These are phyloP conservation scores for Calocybe cyanea DNA, from an alignment of 768 basidiomycete species.

Conservation along the genomic window DNA sequence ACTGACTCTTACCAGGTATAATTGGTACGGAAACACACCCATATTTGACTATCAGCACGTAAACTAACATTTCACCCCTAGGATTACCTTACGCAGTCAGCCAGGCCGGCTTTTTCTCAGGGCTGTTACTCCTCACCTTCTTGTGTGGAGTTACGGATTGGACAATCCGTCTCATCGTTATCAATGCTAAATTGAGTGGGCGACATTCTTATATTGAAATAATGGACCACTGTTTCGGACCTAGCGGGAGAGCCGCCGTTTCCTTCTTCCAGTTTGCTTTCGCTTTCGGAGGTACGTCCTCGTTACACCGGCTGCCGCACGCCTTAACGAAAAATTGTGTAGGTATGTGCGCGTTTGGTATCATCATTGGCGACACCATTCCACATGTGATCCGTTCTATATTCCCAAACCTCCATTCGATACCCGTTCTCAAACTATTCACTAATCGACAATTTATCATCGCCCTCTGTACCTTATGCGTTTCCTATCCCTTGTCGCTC, in stretches of 20 bases:
- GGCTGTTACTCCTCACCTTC: slow-evolving; percentile 74
- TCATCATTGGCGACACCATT: slow-evolving; percentile 97
- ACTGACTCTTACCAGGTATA: slow-evolving; percentile 18
- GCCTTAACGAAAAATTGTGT: slow-evolving; percentile 5
- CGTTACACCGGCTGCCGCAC: background rate
- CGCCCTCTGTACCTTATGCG: slow-evolving; percentile 75
- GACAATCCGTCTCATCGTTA: slow-evolving; percentile 94
- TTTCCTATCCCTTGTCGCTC: slow-evolving; percentile 93
- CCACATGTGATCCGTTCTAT: slow-evolving; percentile 88
- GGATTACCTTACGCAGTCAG: slow-evolving; percentile 92
- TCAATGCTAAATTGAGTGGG: slow-evolving; percentile 95
- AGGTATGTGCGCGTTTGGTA: slow-evolving; percentile 98
- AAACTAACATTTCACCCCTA: slow-evolving; percentile 24
- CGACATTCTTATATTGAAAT: slow-evolving; percentile 90
- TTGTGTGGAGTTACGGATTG: slow-evolving; percentile 90
- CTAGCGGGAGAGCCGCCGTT: slow-evolving; percentile 87
- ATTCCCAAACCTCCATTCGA: slow-evolving; percentile 65
- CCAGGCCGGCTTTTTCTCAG: slow-evolving; percentile 92
- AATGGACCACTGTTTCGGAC: slow-evolving; percentile 91
- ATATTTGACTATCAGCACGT: slow-evolving; percentile 1
- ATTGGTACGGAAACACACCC: slow-evolving; percentile 16
- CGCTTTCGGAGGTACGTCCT: slow-evolving; percentile 81
- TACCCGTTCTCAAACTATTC: slow-evolving; percentile 74
- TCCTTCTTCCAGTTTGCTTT: slow-evolving; percentile 98
- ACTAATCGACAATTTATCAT: slow-evolving; percentile 89